Evolutionary conservation across 1,284 basidiomycete species (phyloP).

Genomic region (Ceraceosorus guamensis): DNA sequence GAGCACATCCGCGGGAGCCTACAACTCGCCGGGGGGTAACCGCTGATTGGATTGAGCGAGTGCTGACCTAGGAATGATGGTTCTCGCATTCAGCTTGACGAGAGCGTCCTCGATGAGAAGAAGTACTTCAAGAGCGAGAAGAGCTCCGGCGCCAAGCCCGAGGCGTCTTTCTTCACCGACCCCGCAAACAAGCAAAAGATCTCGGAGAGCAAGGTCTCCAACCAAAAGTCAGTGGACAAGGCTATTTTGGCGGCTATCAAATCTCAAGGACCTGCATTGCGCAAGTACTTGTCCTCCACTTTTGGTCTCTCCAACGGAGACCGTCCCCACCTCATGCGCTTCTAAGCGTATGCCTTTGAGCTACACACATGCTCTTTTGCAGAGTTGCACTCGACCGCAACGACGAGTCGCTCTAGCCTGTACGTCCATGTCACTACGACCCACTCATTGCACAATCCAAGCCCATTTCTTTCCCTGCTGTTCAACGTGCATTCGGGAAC

Average conservation of each 20-base stretch:
- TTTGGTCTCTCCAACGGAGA: slow-evolving; percentile 93
- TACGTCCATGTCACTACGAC: too few species aligned
- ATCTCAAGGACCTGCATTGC: slow-evolving; percentile 76
- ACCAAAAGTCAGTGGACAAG: slow-evolving; percentile 87
- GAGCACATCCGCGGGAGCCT: too few species aligned
- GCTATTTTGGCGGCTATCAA: slow-evolving; percentile 76
- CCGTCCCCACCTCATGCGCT: slow-evolving; percentile 77
- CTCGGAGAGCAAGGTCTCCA: slow-evolving; percentile 78
- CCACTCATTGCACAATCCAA: too few species aligned
- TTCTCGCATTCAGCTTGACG: slow-evolving; percentile 45
- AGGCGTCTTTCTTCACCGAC: slow-evolving; percentile 92
- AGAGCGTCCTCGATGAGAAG: slow-evolving; percentile 77
- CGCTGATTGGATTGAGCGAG: too few species aligned
- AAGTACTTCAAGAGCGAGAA: slow-evolving; percentile 62
- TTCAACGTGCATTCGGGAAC: too few species aligned
- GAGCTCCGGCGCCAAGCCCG: slow-evolving; percentile 75
- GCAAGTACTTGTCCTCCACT: slow-evolving; percentile 86
- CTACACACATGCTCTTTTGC: too few species aligned
- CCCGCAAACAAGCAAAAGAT: slow-evolving; percentile 84
- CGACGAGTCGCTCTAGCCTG: too few species aligned
- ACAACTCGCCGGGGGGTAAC: too few species aligned
- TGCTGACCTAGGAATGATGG: too few species aligned
- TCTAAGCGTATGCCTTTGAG: slow-evolving; percentile 54
- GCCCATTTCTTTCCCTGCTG: too few species aligned
- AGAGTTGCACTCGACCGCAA: too few species aligned